Percentiles rank a stretch among this genome's conserved stretches.
These are phyloP conservation scores for Trifolium pratense DNA, from an alignment of 306 rosid species.

Conservation along the genomic window DNA sequence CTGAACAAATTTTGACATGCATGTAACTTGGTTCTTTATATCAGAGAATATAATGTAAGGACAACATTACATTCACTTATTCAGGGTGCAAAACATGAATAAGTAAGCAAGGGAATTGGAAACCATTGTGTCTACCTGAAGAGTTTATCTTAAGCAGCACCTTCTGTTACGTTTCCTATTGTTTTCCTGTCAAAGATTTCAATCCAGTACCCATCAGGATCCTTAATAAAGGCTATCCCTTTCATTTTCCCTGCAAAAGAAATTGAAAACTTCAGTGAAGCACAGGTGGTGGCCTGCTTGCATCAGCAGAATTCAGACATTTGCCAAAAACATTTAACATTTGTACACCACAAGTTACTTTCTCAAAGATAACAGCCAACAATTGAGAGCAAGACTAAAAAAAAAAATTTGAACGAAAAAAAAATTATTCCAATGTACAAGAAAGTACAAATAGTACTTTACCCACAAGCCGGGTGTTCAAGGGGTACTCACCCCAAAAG, in stretches of 20 bases:
- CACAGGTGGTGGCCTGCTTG: background rate
- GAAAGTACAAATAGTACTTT: too few species aligned
- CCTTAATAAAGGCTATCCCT: constrained; percentile 90
- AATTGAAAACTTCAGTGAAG: constrained; percentile 20
- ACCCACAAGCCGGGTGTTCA: too few species aligned
- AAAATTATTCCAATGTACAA: too few species aligned
- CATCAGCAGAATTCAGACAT: constrained; percentile 10
- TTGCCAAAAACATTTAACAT: constrained; percentile 8
- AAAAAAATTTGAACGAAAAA: too few species aligned
- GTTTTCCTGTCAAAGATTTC: constrained; percentile 83
- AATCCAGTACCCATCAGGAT: constrained; percentile 97
- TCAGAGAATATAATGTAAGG: background rate
- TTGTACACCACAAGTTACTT: constrained; percentile 26
- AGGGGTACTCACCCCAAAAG: too few species aligned
- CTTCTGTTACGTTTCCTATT: constrained; percentile 51
- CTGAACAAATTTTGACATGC: constrained; percentile 17
- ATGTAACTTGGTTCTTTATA: background rate
- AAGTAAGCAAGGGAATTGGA: constrained; percentile 5
- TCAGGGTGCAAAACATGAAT: background rate
- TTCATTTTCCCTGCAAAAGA: constrained; percentile 80
- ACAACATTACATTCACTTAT: background rate
- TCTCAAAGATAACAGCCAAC: background rate
- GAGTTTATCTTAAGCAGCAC: constrained; percentile 48
- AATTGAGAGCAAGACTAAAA: too few species aligned
- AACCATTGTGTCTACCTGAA: constrained; percentile 44